Conservation (phyloP, 1,139 yeast genomes). For the Lodderomyces theae region DNA sequence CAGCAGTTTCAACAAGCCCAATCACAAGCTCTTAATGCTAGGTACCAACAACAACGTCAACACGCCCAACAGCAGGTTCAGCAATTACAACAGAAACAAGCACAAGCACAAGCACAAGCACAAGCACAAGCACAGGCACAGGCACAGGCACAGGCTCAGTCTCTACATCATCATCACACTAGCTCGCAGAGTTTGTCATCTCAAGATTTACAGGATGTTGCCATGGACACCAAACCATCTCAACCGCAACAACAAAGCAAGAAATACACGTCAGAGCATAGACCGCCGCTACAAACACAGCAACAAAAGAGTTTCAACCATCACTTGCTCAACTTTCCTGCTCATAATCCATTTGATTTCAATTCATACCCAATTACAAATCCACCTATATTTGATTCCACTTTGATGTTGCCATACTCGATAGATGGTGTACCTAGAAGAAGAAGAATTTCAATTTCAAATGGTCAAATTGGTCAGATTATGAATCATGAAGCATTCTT, state of each 20-base stretch:
- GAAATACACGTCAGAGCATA: neutral
- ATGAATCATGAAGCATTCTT: conserved; percentile 46
- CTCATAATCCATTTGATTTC: conserved; percentile 40
- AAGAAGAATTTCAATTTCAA: conserved; percentile 67
- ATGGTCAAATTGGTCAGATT: conserved; percentile 76
- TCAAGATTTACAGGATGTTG: neutral
- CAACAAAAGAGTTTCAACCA: conserved; percentile 1
- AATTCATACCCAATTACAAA: conserved; percentile 59
- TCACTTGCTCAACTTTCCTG: conserved; percentile 8
- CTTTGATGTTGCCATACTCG: conserved; percentile 42
- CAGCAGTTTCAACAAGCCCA: conserved; percentile 1
- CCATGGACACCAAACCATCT: neutral
- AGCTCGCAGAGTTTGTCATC: neutral
- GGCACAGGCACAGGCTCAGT: conserved; percentile 2
- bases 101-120: conserved; percentile 2
- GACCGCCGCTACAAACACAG: conserved; percentile 1
- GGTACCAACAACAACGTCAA: conserved; percentile 1
- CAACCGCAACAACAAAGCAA: conserved; percentile 1
- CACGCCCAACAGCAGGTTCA: conserved; percentile 6
- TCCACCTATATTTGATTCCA: conserved; percentile 62
- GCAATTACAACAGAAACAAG: conserved; percentile 3
- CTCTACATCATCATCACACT: conserved; percentile 1
- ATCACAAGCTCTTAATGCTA: neutral
- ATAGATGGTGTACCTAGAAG: conserved; percentile 49
- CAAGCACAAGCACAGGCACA: conserved; percentile 6